Base-by-base conservation (phyloP, 2,329 filamentous ascomycete genomes). In the Diaporthe sp. region DNA sequence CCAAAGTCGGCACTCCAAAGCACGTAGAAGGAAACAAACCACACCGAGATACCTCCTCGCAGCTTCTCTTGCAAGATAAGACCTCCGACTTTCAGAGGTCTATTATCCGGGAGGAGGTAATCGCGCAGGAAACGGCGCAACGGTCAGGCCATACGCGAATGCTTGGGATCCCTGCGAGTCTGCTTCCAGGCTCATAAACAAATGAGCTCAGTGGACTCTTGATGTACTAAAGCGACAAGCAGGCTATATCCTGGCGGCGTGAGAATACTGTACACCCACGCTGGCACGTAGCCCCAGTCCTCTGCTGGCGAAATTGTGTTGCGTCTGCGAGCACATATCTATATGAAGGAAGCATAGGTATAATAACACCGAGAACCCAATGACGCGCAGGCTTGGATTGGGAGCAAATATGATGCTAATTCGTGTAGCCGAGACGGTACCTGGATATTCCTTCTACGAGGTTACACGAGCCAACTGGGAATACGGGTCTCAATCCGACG, bases 401-500 rank as follows among this genome's bases (percentile, higher is more conserved):
- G 44, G 17, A 55, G 61, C 44, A 61, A 44, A 73, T 28, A 67
- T 55, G 67, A 72, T 58, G 39, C 55, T 72, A 65, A 57, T 49
- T 75, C 39, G 73, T 72, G 68, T 58, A 65, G 25, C 37, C 55
- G 42, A 28, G 34, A 31, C 49, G 28, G 60, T 42, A 49, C 62
- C 58, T 65, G 62, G 72, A 17, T 62, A 28, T 62, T 60, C 74
- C 71, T 31, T 53, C 37, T 44, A 74, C 25, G n/a, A 25, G n/a
- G 57, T 39, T 53, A 61, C 58, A 73, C 62, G 51, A 39, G 49
- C 58, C 58, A 58, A 39, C 44, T 71, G 46, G 39, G 39, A 71
- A 60, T 76, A 70, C 67, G 65, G 75, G 37, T 53, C 19, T n/a
- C 28, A 34, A 65, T 65, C 61, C 71, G 55, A 71, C 46, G 39